phyloP scores from a whole-genome alignment of 768 basidiomycete species.

The Piloderma croceum region DNA sequence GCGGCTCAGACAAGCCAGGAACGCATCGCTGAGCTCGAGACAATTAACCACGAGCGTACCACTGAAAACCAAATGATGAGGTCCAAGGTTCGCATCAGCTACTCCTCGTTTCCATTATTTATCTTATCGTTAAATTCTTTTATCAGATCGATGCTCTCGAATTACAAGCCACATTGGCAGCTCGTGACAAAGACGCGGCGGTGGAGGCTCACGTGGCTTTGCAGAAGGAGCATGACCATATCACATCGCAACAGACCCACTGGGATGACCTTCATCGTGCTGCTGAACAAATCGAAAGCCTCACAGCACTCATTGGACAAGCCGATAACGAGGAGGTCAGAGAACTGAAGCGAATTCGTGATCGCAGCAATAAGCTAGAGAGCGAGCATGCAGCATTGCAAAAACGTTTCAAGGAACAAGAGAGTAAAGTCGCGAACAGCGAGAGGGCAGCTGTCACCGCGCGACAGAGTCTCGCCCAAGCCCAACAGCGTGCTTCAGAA shows the following conservation, averaged over 20 bases:
- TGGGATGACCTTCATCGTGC: constrained; percentile 74
- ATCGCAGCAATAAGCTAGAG: constrained; percentile 50
- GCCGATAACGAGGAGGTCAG: constrained; percentile 67
- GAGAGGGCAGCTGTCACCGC: constrained; percentile 55
- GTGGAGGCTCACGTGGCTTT: constrained; percentile 45
- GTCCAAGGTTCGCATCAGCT: constrained; percentile 45
- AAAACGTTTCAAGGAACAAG: constrained; percentile 69
- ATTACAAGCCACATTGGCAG: constrained; percentile 46
- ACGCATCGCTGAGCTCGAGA: constrained; percentile 59
- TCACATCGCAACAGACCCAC: constrained; percentile 59
- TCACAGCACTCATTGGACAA: constrained; percentile 56
- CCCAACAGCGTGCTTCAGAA: constrained; percentile 73
- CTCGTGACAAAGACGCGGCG: constrained; percentile 60
- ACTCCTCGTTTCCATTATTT: background rate
- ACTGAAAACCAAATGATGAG: constrained; percentile 53
- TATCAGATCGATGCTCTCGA: constrained; percentile 58
- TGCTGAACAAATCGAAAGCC: constrained; percentile 66
- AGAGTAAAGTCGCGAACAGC: constrained; percentile 51
- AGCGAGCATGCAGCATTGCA: constrained; percentile 61
- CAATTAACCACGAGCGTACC: constrained; percentile 46
- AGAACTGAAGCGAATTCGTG: constrained; percentile 51
- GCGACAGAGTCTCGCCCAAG: constrained; percentile 60
- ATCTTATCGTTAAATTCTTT: constrained; percentile 9
- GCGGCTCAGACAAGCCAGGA: constrained; percentile 54
- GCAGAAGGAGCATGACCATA: constrained; percentile 55